A percentile compares a stretch with the other conserved stretches of the same genome.
Conservation (phyloP, 2,329 filamentous ascomycete species). For the Cyphellophora europaea region DNA sequence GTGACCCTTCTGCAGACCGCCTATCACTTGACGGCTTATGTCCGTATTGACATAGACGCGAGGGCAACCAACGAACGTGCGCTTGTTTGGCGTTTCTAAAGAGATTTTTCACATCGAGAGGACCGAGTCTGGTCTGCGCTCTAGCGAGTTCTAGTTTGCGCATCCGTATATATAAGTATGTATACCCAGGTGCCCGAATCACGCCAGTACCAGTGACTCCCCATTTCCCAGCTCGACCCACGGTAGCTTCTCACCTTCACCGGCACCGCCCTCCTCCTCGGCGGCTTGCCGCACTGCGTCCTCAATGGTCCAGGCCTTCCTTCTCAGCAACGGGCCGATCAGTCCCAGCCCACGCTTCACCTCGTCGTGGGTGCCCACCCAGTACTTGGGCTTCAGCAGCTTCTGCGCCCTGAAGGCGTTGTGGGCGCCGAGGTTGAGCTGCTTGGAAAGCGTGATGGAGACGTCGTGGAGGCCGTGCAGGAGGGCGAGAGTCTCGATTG, state of each 20-base stretch:
- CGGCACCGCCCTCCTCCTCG: conserved; percentile 21
- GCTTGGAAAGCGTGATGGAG: conserved; percentile 38
- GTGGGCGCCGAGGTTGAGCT: conserved; percentile 54
- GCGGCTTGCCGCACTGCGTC: conserved; percentile 26
- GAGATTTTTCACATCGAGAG: too few species aligned
- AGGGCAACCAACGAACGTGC: too few species aligned
- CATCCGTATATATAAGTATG: too few species aligned
- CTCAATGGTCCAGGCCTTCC: conserved; percentile 34
- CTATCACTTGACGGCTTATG: too few species aligned
- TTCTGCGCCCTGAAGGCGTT: conserved; percentile 51
- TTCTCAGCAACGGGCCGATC: conserved; percentile 30
- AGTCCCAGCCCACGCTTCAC: conserved; percentile 11
- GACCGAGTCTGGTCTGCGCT: too few species aligned
- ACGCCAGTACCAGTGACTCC: conserved; percentile 43
- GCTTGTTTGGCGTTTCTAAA: too few species aligned
- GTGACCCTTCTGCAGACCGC: too few species aligned
- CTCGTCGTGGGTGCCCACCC: conserved; percentile 52
- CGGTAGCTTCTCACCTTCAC: conserved; percentile 29
- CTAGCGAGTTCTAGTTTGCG: too few species aligned
- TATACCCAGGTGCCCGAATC: too few species aligned
- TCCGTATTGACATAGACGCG: too few species aligned
- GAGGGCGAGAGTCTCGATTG: conserved; percentile 46
- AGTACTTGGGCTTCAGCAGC: conserved; percentile 47
- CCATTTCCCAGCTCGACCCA: conserved; percentile 49
- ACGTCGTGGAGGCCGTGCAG: conserved; percentile 58